These are phyloP conservation scores for Chaetomium sp. DNA, from an alignment of 2,329 filamentous ascomycete species.

Conservation along the genomic window DNA sequence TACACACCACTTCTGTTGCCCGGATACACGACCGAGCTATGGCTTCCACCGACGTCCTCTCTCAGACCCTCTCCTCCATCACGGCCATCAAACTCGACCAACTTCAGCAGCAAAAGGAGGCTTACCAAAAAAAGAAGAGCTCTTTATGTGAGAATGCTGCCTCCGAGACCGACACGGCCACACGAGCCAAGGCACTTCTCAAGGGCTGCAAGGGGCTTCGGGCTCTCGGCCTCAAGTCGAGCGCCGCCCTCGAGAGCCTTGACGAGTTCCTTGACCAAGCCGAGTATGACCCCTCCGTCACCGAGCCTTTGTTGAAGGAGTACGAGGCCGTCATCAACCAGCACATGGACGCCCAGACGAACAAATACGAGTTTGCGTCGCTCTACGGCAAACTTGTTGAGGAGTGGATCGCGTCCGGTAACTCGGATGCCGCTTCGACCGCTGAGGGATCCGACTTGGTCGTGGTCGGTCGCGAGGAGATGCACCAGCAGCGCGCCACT, in stretches of 20 bases:
- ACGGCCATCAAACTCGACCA: conserved; percentile 60
- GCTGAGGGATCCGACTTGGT: conserved; percentile 46
- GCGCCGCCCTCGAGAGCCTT: conserved; percentile 44
- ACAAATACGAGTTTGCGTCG: conserved; percentile 57
- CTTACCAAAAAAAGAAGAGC: conserved; percentile 52
- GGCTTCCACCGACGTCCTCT: conserved; percentile 46
- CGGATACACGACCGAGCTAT: conserved; percentile 31
- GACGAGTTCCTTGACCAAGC: conserved; percentile 56
- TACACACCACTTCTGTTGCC: neutral
- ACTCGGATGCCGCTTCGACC: conserved; percentile 18
- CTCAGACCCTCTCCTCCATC: conserved; percentile 57
- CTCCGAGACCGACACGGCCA: conserved; percentile 33
- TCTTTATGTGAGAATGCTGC: conserved; percentile 42
- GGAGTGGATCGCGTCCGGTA: conserved; percentile 52
- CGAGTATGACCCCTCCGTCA: conserved; percentile 55
- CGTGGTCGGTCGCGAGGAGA: conserved; percentile 53
- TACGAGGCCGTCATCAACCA: conserved; percentile 52
- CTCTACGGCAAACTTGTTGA: conserved; percentile 59
- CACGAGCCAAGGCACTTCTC: conserved; percentile 42
- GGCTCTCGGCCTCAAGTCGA: conserved; percentile 39
- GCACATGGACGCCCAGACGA: conserved; percentile 52
- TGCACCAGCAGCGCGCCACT: conserved; percentile 53
- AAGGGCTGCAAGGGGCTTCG: conserved; percentile 42
- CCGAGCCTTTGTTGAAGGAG: conserved; percentile 46
- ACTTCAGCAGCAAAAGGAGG: conserved; percentile 52